A percentile compares a stretch with the other conserved stretches of the same genome.
phyloP scores from a whole-genome alignment of 768 basidiomycete genomes.

The Antrodiella citrinella region DNA sequence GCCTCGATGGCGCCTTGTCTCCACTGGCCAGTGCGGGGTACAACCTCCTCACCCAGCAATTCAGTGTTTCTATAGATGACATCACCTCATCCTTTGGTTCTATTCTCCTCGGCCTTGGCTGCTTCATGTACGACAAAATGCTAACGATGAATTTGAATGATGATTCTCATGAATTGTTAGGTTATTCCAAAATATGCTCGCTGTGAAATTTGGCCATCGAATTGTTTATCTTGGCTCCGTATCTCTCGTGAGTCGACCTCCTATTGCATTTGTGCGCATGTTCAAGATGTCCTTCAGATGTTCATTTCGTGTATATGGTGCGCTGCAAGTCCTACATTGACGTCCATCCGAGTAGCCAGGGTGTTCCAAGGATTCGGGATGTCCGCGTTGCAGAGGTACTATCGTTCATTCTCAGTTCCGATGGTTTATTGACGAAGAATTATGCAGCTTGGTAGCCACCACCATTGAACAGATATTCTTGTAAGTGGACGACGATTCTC shows the following conservation, averaged over 20 bases:
- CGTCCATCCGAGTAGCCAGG: slow-evolving; percentile 34
- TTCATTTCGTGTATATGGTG: slow-evolving; percentile 39
- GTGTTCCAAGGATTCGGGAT: slow-evolving; percentile 40
- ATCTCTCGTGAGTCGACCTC: slow-evolving; percentile 22
- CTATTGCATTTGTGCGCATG: neutral
- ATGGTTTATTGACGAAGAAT: neutral
- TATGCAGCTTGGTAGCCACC: slow-evolving; percentile 29
- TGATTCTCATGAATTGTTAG: too few relatives aligned
- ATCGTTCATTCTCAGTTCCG: neutral
- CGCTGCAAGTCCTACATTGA: slow-evolving; percentile 32
- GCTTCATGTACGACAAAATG: slow-evolving; percentile 28
- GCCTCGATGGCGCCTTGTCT: slow-evolving; percentile 34
- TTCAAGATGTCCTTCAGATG: slow-evolving; percentile 23
- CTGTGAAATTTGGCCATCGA: slow-evolving; percentile 38
- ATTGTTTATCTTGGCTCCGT: slow-evolving; percentile 36
- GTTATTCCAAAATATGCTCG: slow-evolving; percentile 30
- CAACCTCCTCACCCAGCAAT: slow-evolving; percentile 31
- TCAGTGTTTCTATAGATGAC: slow-evolving; percentile 33
- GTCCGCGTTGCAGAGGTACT: slow-evolving; percentile 34
- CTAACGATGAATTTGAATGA: neutral
- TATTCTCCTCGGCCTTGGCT: slow-evolving; percentile 33
- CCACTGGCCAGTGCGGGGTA: slow-evolving; percentile 38
- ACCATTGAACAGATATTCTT: slow-evolving; percentile 37
- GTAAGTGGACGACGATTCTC: slow-evolving; percentile 13
- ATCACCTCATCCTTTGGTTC: slow-evolving; percentile 35